Evolutionary conservation across 352 stramenopile species (phyloP), one percentile per base, ranked within the genome.

Genomic region (Phytophthora sojae): DNA sequence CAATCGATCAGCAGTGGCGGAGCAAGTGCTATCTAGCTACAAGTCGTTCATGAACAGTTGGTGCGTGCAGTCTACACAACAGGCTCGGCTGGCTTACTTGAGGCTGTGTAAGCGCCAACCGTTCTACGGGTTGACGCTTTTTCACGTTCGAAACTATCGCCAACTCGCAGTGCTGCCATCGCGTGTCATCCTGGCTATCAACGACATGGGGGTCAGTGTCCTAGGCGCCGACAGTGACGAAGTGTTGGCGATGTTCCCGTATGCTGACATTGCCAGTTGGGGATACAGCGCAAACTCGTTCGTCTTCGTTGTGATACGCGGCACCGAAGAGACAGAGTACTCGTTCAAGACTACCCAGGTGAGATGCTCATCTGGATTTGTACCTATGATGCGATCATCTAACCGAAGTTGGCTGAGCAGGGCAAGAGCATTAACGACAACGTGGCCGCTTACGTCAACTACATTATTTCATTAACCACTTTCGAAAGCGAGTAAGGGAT

Each of bases 261-360:
- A 94, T 61, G 72, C 71, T 19, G 80, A 92, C 26, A 81, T 96
- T 47, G 81, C 82, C 8, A 96, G 68, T 25, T 96, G 90, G 90
- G 88, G 90, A 4, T 92, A 95, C 67, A 93, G 81, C 39, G 60
- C 76, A 29, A 92, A 85, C 42, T 86, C 84, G 4, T 97, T 97
- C 70, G 90, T 97, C 15, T 86, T 97, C 58, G 88, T 91, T 14
- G 80, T 85, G 5, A 71, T 59, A 12, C 61, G 62, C 0, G 61
- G 68, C 3, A 63, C 37, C 7, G 69, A 85, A 60, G 63, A 88
- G 32, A 75, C 64, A 5, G 80, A 90, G 45, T 81, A 88, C 53
- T 81, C 81, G 23, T 79, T 90, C 56, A 87, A 84, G 39, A 89
- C 79, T 2, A 63, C 67, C 47, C 64, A 75, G 76, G 82, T 87